phyloP scores from a whole-genome alignment of 768 basidiomycete species.

The Boletus tomentosulus region DNA sequence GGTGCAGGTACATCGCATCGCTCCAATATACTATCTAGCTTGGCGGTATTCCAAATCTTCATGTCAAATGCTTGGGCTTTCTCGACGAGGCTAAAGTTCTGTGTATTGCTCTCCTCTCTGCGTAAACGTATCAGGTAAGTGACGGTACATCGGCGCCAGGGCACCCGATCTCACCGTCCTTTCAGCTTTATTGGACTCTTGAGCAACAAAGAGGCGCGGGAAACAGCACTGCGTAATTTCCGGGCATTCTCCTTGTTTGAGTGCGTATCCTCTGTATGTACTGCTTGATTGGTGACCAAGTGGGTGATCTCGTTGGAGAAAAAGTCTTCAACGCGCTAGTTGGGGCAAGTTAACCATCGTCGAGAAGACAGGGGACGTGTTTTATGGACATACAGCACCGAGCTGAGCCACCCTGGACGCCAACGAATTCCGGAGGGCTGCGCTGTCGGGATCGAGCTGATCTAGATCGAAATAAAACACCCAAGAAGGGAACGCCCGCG shows the following conservation, averaged over 20 bases:
- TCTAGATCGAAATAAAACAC: conserved; percentile 83
- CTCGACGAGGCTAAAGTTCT: conserved; percentile 48
- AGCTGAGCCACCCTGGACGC: conserved; percentile 58
- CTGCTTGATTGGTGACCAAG: conserved; percentile 65
- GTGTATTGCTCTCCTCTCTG: conserved; percentile 28
- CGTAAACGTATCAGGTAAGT: conserved; percentile 1
- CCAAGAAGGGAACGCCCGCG: conserved; percentile 77
- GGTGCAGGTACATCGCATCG: conserved; percentile 50
- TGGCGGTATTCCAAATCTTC: conserved; percentile 82
- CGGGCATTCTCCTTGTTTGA: conserved; percentile 68
- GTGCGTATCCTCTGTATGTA: conserved; percentile 32
- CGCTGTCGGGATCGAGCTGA: conserved; percentile 35
- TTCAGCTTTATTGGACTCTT: conserved; percentile 67
- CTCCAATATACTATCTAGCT: conserved; percentile 67
- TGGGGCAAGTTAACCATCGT: conserved; percentile 2
- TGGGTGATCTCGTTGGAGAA: conserved; percentile 87
- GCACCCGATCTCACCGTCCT: conserved; percentile 43
- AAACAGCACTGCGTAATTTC: conserved; percentile 26
- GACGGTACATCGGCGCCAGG: background rate
- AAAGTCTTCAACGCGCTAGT: conserved; percentile 80
- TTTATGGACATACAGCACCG: conserved; percentile 62
- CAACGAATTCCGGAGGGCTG: conserved; percentile 38
- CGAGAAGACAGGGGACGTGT: background rate
- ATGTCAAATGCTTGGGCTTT: conserved; percentile 70
- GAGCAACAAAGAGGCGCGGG: conserved; percentile 30